Evolutionary conservation across 768 basidiomycete genomes (phyloP).

Genomic region (Lentinula lateritia): DNA sequence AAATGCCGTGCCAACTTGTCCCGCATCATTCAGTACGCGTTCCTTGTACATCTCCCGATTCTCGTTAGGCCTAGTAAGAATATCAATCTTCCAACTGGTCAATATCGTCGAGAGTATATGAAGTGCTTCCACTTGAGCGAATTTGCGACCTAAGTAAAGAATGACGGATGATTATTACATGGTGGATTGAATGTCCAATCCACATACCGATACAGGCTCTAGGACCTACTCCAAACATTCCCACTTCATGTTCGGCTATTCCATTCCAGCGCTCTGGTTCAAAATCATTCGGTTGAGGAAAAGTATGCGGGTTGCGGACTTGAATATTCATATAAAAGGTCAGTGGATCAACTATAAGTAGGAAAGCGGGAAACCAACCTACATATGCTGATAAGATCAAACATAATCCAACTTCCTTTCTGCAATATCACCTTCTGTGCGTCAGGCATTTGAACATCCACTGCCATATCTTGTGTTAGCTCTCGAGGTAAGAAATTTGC

Average conservation of each 20-base stretch:
- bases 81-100: conserved; percentile 22
- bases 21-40: conserved; percentile 12
- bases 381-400: conserved; percentile 22
- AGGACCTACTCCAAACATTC: conserved; percentile 20
- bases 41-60: conserved; percentile 16
- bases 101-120: conserved; percentile 20
- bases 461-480: conserved; percentile 9
- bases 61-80: conserved; percentile 14
- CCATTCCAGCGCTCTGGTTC: conserved; percentile 23
- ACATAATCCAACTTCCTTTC: conserved; percentile 13
- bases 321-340: not conserved
- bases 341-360: not conserved
- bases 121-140: conserved; percentile 20
- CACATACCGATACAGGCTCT: conserved; percentile 20
- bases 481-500: conserved; percentile 11
- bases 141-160: conserved; percentile 13
- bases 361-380: conserved; percentile 1
- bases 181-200: too few relatives aligned
- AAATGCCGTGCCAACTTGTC: conserved; percentile 13
- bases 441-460: conserved; percentile 7
- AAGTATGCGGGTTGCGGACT: conserved; percentile 20
- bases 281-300: conserved; percentile 19
- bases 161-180: too few relatives aligned
- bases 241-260: conserved; percentile 13
- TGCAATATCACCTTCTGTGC: conserved; percentile 11